Percentiles rank a stretch among this genome's conserved stretches.
Evolutionary conservation across 805 yeast genomes (phyloP).

Genomic region (Wickerhamomyces strasburgensis): DNA sequence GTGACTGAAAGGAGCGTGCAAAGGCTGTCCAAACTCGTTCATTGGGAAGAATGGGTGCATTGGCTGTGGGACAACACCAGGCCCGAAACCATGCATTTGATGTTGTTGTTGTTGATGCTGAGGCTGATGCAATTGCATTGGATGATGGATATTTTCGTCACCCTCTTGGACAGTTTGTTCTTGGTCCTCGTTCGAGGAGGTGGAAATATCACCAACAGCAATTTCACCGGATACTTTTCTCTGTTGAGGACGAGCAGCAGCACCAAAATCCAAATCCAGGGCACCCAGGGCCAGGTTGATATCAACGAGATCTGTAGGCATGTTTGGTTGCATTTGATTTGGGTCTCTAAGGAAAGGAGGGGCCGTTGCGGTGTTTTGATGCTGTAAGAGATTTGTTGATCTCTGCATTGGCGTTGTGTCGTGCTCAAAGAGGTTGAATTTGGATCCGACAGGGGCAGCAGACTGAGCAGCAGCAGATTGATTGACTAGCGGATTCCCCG

Average conservation of each 20-base stretch:
- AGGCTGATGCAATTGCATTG: not conserved
- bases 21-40: constrained; percentile 26
- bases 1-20: constrained; percentile 18
- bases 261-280: constrained; percentile 22
- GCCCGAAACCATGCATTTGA: constrained; percentile 11
- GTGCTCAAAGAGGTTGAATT: constrained; percentile 18
- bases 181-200: no score
- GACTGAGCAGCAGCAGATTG: constrained; percentile 2
- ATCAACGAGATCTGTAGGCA: constrained; percentile 20
- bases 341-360: constrained; percentile 23
- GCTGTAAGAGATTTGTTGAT: constrained; percentile 15
- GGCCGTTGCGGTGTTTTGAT: constrained; percentile 19
- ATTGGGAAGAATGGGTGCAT: constrained; percentile 25
- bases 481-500: constrained; percentile 8
- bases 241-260: no score
- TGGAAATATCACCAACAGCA: constrained; percentile 4
- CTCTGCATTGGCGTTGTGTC: constrained; percentile 22
- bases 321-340: constrained; percentile 7
- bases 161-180: constrained; percentile 7
- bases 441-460: no score
- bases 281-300: constrained; percentile 25
- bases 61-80: constrained; percentile 20
- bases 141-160: no score
- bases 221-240: no score
- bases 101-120: constrained; percentile 2